Conservation (phyloP, 1,284 basidiomycete genomes). For the Tilletia setariae region DNA sequence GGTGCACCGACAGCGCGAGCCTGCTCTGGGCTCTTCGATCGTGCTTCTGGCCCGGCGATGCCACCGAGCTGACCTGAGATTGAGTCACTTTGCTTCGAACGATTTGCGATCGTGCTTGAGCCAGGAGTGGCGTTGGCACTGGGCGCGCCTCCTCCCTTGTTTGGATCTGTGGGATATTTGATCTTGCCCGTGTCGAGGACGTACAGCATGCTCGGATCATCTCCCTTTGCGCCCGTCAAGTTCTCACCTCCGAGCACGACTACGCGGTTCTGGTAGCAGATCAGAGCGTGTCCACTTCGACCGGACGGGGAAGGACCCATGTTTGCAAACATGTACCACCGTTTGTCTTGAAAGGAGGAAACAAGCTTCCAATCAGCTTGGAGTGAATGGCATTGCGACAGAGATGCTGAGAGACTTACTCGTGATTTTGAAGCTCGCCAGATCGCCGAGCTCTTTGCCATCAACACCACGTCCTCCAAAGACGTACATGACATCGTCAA, state of each 20-base stretch:
- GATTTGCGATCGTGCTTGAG: constrained; percentile 10
- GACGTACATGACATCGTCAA: constrained; percentile 96
- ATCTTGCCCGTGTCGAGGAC: constrained; percentile 59
- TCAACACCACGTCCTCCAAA: constrained; percentile 97
- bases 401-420: constrained; percentile 65
- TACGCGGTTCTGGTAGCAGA: constrained; percentile 79
- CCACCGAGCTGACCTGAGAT: background rate
- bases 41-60: background rate
- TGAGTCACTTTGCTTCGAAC: background rate
- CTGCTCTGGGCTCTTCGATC: constrained; percentile 20
- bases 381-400: constrained; percentile 15
- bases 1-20: background rate
- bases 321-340: constrained; percentile 99
- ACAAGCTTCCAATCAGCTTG: constrained; percentile 57
- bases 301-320: constrained; percentile 93
- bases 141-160: constrained; percentile 22
- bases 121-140: background rate
- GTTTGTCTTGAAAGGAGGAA: constrained; percentile 58
- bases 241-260: constrained; percentile 94
- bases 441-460: constrained; percentile 89
- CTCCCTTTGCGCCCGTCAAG: constrained; percentile 66
- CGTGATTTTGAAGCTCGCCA: constrained; percentile 88
- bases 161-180: constrained; percentile 51
- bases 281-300: constrained; percentile 91
- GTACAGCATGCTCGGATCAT: constrained; percentile 79